Percentiles rank a stretch among this genome's conserved stretches.
These are phyloP conservation scores for Trypanosomatidae sp. DNA, from an alignment of 208 protist species.

Conservation along the genomic window DNA sequence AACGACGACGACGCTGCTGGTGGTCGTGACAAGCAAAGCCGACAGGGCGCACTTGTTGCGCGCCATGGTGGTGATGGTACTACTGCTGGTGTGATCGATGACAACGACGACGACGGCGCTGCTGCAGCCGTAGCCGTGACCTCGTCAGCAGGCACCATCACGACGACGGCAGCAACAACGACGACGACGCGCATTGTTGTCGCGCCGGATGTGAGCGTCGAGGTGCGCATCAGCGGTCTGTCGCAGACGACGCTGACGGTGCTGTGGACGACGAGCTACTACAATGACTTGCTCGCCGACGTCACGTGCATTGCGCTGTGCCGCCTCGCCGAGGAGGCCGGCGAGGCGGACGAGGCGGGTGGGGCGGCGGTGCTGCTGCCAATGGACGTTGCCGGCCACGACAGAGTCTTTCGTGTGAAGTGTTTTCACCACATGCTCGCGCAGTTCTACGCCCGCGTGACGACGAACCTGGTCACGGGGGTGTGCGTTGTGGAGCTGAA, in stretches of 20 bases:
- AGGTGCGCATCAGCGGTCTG: constrained; percentile 50
- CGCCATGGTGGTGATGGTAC: too few relatives aligned
- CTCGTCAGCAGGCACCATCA: constrained; percentile 3
- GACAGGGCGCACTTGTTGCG: too few relatives aligned
- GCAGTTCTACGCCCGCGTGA: constrained; percentile 73
- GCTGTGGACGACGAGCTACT: constrained; percentile 65
- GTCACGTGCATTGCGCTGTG: constrained; percentile 80
- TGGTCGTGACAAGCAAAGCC: background rate
- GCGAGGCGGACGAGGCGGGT: constrained; percentile 17
- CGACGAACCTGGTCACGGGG: constrained; percentile 64
- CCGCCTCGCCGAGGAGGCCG: constrained; percentile 51
- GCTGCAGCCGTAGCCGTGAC: too few relatives aligned
- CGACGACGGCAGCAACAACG: background rate
- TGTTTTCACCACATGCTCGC: constrained; percentile 90
- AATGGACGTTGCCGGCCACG: constrained; percentile 61
- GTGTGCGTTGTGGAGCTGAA: constrained; percentile 38
- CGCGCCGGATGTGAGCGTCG: constrained; percentile 52
- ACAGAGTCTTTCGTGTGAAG: constrained; percentile 80
- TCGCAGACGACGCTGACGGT: constrained; percentile 76
- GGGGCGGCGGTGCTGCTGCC: constrained; percentile 42
- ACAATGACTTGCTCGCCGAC: constrained; percentile 84
- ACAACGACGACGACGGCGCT: too few relatives aligned
- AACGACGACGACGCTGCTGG: constrained; percentile 3
- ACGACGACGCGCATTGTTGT: constrained; percentile 27
- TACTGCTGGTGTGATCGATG: too few relatives aligned